These are phyloP conservation scores for Simplicillium aogashimaense DNA, from an alignment of 2,329 filamentous ascomycete genomes.

Conservation along the genomic window DNA sequence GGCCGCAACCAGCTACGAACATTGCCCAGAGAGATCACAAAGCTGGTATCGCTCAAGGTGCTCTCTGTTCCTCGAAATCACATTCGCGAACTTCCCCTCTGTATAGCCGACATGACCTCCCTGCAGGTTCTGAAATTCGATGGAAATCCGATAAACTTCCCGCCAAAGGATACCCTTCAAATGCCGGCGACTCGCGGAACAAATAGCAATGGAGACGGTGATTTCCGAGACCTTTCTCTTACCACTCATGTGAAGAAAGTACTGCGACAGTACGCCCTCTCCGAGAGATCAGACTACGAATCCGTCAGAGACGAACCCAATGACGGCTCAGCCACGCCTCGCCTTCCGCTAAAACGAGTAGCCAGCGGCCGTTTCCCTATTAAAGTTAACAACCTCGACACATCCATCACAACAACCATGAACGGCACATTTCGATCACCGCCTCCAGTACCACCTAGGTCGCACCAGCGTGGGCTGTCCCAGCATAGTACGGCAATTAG, in stretches of 20 bases:
- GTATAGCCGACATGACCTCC: constrained; percentile 81
- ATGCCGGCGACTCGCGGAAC: constrained; percentile 44
- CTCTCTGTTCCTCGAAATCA: constrained; percentile 80
- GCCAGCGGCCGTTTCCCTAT: constrained; percentile 58
- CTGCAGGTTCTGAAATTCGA: constrained; percentile 84
- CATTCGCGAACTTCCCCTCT: constrained; percentile 74
- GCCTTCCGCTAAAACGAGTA: constrained; percentile 53
- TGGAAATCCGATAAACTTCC: constrained; percentile 77
- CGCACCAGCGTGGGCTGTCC: constrained; percentile 69
- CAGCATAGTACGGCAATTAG: constrained; percentile 56
- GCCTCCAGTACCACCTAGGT: constrained; percentile 66
- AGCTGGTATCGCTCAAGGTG: constrained; percentile 77
- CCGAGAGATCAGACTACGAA: constrained; percentile 43
- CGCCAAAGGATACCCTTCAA: constrained; percentile 60
- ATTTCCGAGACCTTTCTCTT: constrained; percentile 50
- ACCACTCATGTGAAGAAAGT: constrained; percentile 55
- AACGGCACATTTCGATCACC: constrained; percentile 44
- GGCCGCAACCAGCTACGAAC: constrained; percentile 75
- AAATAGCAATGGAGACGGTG: constrained; percentile 48
- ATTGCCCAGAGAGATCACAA: constrained; percentile 70
- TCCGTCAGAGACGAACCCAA: constrained; percentile 52
- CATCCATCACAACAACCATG: constrained; percentile 36
- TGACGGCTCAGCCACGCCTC: constrained; percentile 72
- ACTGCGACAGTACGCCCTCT: constrained; percentile 41
- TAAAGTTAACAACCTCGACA: constrained; percentile 64